These are phyloP conservation scores for Cymbopogon citratus DNA, from an alignment of 176 grass and related monocot genomes.

Conservation along the genomic window DNA sequence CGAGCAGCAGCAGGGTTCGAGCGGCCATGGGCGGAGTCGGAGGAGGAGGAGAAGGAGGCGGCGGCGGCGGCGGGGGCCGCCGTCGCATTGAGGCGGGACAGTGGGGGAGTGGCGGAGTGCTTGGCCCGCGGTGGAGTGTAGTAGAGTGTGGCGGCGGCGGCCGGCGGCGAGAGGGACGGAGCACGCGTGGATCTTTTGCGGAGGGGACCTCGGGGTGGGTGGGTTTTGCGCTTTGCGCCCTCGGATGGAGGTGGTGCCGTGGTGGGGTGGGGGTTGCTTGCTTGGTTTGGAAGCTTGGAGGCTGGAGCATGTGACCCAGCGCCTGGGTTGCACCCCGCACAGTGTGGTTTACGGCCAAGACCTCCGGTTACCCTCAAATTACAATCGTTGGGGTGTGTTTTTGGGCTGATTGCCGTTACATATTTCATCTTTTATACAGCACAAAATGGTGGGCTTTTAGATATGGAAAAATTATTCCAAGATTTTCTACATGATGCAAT, in stretches of 20 bases:
- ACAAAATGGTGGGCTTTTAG: background rate
- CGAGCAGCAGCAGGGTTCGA: constrained; percentile 18
- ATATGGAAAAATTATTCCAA: background rate
- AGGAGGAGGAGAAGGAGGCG: background rate
- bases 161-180: constrained; percentile 11
- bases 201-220: constrained; percentile 26
- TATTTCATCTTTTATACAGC: background rate
- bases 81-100: constrained; percentile 38
- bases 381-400: no score
- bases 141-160: background rate
- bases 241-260: background rate
- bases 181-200: constrained; percentile 38
- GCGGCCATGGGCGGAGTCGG: constrained; percentile 1
- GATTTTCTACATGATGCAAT: background rate
- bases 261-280: constrained; percentile 6
- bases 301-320: constrained; percentile 8
- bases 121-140: background rate
- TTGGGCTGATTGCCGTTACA: background rate
- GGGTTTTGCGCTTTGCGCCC: constrained; percentile 34
- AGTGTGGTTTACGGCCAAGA: constrained; percentile 15
- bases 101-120: background rate
- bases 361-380: constrained; percentile 17
- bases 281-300: constrained; percentile 36
- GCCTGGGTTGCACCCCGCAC: constrained; percentile 7
- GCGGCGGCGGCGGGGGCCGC: constrained; percentile 48